Conservation (phyloP, 345 rosid genomes). For the Stellera chamaejasme region DNA sequence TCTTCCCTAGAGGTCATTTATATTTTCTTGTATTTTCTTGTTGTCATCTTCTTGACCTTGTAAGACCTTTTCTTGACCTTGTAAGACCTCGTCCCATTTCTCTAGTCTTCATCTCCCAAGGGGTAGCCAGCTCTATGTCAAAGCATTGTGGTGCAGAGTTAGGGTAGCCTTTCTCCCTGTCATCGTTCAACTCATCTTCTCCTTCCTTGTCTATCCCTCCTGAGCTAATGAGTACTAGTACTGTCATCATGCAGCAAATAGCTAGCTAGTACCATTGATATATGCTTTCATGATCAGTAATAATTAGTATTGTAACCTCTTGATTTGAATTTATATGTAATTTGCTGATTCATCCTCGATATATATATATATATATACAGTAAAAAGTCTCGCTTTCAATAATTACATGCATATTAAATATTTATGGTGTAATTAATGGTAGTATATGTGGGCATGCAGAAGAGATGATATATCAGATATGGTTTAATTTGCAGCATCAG, state of each 20-base stretch:
- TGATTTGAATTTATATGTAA: not conserved
- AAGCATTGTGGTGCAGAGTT: constrained; percentile 15
- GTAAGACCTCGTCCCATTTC: constrained; percentile 49
- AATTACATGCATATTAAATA: not conserved
- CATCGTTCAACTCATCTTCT: constrained; percentile 52
- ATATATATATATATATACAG: constrained; percentile 4
- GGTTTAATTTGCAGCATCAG: constrained; percentile 21
- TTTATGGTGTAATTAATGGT: constrained; percentile 13
- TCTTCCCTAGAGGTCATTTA: not conserved
- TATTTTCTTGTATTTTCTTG: not conserved
- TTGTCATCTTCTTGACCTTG: constrained; percentile 88
- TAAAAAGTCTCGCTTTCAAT: constrained; percentile 19
- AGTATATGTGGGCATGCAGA: constrained; percentile 25
- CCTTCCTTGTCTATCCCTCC: constrained; percentile 94
- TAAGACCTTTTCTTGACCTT: constrained; percentile 99
- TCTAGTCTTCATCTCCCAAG: not conserved
- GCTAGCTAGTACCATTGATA: not conserved
- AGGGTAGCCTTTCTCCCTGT: constrained; percentile 1
- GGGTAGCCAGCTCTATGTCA: constrained; percentile 2
- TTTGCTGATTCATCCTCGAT: not conserved
- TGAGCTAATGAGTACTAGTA: constrained; percentile 44
- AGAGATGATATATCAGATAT: too few species aligned
- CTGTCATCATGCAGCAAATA: not conserved
- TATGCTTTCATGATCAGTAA: not conserved
- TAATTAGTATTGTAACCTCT: too few species aligned